Evolutionary conservation across 495 filamentous ascomycete genomes (phyloP), one percentile per base, ranked within the genome.

Genomic region (Penicillium diatomitis): DNA sequence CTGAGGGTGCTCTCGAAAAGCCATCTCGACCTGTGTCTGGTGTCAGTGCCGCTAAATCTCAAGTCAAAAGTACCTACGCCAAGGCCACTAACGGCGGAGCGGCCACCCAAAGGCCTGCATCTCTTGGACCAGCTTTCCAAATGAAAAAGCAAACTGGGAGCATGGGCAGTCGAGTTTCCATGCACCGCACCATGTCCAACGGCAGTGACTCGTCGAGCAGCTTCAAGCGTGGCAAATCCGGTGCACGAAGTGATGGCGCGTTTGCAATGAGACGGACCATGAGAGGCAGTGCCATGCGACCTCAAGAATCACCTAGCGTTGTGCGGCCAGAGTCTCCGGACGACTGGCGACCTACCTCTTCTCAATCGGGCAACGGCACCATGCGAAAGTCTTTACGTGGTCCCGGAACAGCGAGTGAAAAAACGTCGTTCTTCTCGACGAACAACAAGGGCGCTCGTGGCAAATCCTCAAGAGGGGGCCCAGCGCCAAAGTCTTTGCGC

Each of bases 131-230:
- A 3, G 49, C 44, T 12, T 52, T 55, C n/a, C 56, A 55, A 7
- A 49, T 49, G 40, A 49, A 32, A 8, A 31, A 8, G 29, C 10
- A 31, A 2, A 37, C 29, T 28, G 44, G 47, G n/a, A 9, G 20
- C 8, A 34, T 31, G 31, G 20, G 39, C 30, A 34, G 32, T 29
- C 55, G 55, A 28, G 28, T 3, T 46, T 53, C 49, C 20, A 54
- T 59, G 8, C 51, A 56, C 27, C 65, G 74, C 4, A 63, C 54
- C 0, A 51, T 57, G 49, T 74, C 73, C 0, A 76, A 77, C 55
- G 80, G 75, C 43, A 83, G 78, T 47, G 80, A 81, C 52, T 80
- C 77, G 5, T 78, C 76, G 6, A 84, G 79, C 57, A 81, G 78
- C 56, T 85, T 84, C 69, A 76, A 71, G 50, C 74, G 75, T 49